These are phyloP conservation scores for Botryosphaeria dothidea DNA, from an alignment of 2,329 filamentous ascomycete genomes.

Conservation along the genomic window DNA sequence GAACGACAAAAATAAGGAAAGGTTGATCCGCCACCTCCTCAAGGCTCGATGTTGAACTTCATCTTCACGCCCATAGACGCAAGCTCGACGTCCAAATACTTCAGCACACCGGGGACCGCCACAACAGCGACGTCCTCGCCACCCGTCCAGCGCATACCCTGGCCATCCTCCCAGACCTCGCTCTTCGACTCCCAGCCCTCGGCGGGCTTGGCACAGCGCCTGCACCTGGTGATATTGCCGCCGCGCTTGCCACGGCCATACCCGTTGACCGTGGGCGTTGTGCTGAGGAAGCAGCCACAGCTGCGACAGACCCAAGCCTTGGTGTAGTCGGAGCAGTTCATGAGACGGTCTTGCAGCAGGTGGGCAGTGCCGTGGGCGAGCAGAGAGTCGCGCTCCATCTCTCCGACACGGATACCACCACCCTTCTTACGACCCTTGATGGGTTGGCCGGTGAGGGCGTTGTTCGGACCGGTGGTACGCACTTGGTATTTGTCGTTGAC, in stretches of 20 bases:
- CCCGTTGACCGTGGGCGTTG: slow-evolving; percentile 69
- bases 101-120: slow-evolving; percentile 87
- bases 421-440: slow-evolving; percentile 96
- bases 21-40: not conserved
- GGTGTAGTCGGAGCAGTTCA: slow-evolving; percentile 96
- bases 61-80: slow-evolving; percentile 95
- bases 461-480: slow-evolving; percentile 90
- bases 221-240: slow-evolving; percentile 69
- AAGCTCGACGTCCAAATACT: slow-evolving; percentile 91
- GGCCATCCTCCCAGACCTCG: slow-evolving; percentile 82
- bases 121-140: slow-evolving; percentile 90
- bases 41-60: slow-evolving; percentile 74
- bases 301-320: slow-evolving; percentile 84
- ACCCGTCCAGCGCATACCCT: slow-evolving; percentile 80
- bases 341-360: slow-evolving; percentile 87
- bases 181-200: slow-evolving; percentile 60
- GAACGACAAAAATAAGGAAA: not conserved
- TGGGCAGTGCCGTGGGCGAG: slow-evolving; percentile 95
- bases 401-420: slow-evolving; percentile 97
- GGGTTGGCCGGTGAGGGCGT: slow-evolving; percentile 87
- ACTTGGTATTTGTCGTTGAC: slow-evolving; percentile 99
- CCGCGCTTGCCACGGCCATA: slow-evolving; percentile 60
- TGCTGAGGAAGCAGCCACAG: slow-evolving; percentile 89
- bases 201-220: slow-evolving; percentile 68
- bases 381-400: slow-evolving; percentile 97